Evolutionary conservation across 78 protist genomes (phyloP), one percentile per base, ranked within the genome.

Genomic region (Dictyostelium purpureum): DNA sequence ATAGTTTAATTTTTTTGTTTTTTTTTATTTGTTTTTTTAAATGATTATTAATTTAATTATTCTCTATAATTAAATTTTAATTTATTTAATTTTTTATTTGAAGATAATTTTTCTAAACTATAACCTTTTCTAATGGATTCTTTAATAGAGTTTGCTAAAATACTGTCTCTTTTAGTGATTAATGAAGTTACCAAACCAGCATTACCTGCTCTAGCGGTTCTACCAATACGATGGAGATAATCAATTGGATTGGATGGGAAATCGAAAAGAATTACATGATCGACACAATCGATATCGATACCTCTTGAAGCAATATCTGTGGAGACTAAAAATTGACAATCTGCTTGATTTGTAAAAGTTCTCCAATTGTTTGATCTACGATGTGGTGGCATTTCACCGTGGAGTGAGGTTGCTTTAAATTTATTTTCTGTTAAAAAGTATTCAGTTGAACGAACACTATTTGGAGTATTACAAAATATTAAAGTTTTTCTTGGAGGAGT

Each of bases 291-390:
- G 19, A 65, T 79, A 47, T 95, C 95, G n/a, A 96, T 75, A 59
- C 97, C 97, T 63, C 97, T 85, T 37, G 97, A 93, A 5, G 94
- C 95, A 10, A 96, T 43, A 83, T 96, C 97, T 0, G 97, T 94
- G 6, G 88, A 80, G 16, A 96, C 97, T 0, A 96, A 85, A 12
- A 83, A 38, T 0, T 74, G 21, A 11, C 18, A n/a, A 47, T 91
- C 90, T 6, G 78, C 90, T 49, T 49, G 54, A 9, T 5, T 19
- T 69, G 12, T 14, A 47, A 91, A 91, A 33, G 31, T 14, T 71
- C 45, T 57, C 89, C 90, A 91, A 51, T 81, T 69, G 4, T 24
- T 52, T 1, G 33, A 19, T 65, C 95, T 52, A n/a, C 28, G 11
- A 2, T 54, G 4, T 5, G 71, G 35, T 21, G 95, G 95, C 4